Evolutionary conservation across 192 early-diverging fungal species (phyloP).

Genomic region (Backusella psychrophila): DNA sequence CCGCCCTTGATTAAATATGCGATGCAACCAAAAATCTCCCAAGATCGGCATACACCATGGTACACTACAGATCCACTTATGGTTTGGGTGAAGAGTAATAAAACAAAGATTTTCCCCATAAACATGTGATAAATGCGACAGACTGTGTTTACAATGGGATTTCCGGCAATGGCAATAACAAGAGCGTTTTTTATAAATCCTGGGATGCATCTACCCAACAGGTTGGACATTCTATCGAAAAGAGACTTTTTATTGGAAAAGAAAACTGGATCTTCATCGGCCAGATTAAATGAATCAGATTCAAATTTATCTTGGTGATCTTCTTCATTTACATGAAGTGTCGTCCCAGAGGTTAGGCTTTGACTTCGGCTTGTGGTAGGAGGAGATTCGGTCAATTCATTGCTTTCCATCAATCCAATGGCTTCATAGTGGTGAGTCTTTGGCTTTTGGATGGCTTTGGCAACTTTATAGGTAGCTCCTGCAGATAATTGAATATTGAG

Average conservation of each 20-base stretch:
- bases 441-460: constrained; percentile 18
- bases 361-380: too few species aligned
- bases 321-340: too few species aligned
- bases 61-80: constrained; percentile 30
- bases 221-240: not conserved
- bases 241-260: too few species aligned
- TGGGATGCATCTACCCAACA: constrained; percentile 17
- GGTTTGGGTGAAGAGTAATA: constrained; percentile 32
- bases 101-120: constrained; percentile 21
- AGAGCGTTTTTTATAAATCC: constrained; percentile 9
- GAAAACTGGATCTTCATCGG: too few species aligned
- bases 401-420: constrained; percentile 15
- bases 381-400: not conserved
- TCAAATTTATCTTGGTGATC: too few species aligned
- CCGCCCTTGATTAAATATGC: constrained; percentile 37
- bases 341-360: too few species aligned
- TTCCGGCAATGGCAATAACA: constrained; percentile 3
- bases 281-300: too few species aligned
- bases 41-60: constrained; percentile 30
- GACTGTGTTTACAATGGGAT: constrained; percentile 18
- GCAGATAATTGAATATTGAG: constrained; percentile 22
- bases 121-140: constrained; percentile 17
- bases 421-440: constrained; percentile 5
- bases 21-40: constrained; percentile 33
- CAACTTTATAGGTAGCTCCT: constrained; percentile 24